Evolutionary conservation across 176 grass and related monocot species (phyloP), one percentile per base, ranked within the genome.

Genomic region (Aegilops longissima): DNA sequence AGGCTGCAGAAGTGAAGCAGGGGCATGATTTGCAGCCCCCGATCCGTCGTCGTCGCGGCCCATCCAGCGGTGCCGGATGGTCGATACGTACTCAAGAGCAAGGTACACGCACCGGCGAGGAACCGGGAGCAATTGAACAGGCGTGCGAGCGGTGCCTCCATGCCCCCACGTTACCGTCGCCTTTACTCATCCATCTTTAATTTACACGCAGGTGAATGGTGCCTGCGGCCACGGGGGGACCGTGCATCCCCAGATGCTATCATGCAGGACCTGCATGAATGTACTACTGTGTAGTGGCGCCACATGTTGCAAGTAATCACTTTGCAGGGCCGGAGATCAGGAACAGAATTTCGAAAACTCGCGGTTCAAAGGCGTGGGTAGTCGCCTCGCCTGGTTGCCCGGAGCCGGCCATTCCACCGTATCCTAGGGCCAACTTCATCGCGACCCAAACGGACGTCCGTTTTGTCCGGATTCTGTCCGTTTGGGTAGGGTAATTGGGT

Each of bases 121-220:
- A 72, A 7, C 81, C 38, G 71, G 33, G 40, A 78, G 84, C 85
- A 87, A 87, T 83, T 83, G 58, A 90, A 87, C 83, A 90, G 72
- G 89, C 89, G 89, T 90, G 89, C 80, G 9, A 84, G 89, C 75
- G 23, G 79, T 47, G 70, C 79, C 70, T 68, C 85, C 89, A 40
- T 87, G 73, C 74, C 89, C 85, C 89, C 84, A 83, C 80, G 66
- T 80, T 83, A 62, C 58, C 84, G 79, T 90, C 80, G 13, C 89
- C 89, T 90, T 90, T 90, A 83, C 80, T 83, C 84, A 80, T 80
- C 84, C 80, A 67, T 84, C 89, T 91, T 80, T 76, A 76, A 52
- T 52, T 61, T 79, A 20, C 84, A 58, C 18, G 33, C 80, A 65
- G 67, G 54, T 21, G 56, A 59, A 59, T 33, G 8, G 65, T 80